Evolutionary conservation across 768 basidiomycete genomes (phyloP).

Genomic region (Hysterangium stoloniferum): DNA sequence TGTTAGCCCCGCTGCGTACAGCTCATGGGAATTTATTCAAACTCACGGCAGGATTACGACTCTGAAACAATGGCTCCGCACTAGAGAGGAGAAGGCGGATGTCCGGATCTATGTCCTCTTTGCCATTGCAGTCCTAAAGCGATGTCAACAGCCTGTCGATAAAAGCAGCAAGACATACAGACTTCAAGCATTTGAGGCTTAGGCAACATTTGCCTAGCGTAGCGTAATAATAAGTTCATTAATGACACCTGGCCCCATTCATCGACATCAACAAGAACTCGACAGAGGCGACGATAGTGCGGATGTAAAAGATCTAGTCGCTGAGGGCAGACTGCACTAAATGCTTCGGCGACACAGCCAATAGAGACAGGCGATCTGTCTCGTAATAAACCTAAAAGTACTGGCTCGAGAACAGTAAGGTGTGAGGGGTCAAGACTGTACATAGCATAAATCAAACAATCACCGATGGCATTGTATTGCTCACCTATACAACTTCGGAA

Average conservation of each 20-base stretch:
- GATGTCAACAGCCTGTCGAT: not conserved
- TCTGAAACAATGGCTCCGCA: slow-evolving; percentile 73
- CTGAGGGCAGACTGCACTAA: slow-evolving; percentile 79
- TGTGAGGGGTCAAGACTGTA: slow-evolving; percentile 68
- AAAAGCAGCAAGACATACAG: not conserved
- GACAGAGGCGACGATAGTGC: slow-evolving; percentile 81
- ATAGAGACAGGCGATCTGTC: slow-evolving; percentile 84
- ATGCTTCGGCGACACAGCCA: slow-evolving; percentile 80
- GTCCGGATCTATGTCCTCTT: slow-evolving; percentile 66
- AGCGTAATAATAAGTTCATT: slow-evolving; percentile 70
- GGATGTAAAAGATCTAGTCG: slow-evolving; percentile 81
- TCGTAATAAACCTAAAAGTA: slow-evolving; percentile 54
- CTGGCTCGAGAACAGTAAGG: slow-evolving; percentile 58
- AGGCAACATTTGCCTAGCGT: slow-evolving; percentile 77
- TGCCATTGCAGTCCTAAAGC: slow-evolving; percentile 25
- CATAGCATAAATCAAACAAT: slow-evolving; percentile 1
- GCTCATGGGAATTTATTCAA: not conserved
- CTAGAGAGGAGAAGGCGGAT: slow-evolving; percentile 64
- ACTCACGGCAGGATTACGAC: slow-evolving; percentile 79
- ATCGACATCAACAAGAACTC: slow-evolving; percentile 81
- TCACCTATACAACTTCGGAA: slow-evolving; percentile 78
- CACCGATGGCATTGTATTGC: slow-evolving; percentile 21
- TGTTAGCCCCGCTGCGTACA: not conserved
- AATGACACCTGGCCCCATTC: slow-evolving; percentile 93
- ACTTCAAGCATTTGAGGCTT: slow-evolving; percentile 34